Percentiles rank a stretch among this genome's conserved stretches.
Evolutionary conservation across 208 protist species (phyloP).

Genomic region (Wallacemonas sp.): DNA sequence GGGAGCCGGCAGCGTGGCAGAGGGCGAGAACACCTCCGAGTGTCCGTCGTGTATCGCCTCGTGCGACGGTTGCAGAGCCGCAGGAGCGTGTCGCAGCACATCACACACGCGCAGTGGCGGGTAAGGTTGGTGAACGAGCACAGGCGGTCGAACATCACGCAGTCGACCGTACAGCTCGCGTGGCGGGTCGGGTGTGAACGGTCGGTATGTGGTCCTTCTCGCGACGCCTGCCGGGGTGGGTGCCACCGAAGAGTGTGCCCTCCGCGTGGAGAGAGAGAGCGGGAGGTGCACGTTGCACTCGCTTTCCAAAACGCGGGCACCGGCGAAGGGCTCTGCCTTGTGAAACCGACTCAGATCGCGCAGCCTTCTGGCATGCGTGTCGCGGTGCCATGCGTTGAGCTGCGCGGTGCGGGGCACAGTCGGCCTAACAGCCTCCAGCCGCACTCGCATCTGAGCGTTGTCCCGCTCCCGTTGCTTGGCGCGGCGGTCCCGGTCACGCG

Average conservation of each 20-base stretch:
- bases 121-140: constrained; percentile 34
- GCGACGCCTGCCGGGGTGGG: background rate
- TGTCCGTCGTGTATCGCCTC: constrained; percentile 23
- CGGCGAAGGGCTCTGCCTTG: constrained; percentile 47
- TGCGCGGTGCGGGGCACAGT: constrained; percentile 27
- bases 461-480: constrained; percentile 14
- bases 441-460: constrained; percentile 33
- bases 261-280: background rate
- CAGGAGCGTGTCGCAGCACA: constrained; percentile 18
- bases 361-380: constrained; percentile 40
- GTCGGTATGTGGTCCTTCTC: background rate
- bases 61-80: constrained; percentile 27
- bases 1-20: background rate
- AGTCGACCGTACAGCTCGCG: background rate
- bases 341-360: constrained; percentile 41
- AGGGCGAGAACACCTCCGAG: background rate
- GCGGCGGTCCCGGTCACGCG: constrained; percentile 14
- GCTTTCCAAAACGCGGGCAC: constrained; percentile 30
- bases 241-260: background rate
- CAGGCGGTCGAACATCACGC: constrained; percentile 11
- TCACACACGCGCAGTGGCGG: constrained; percentile 23
- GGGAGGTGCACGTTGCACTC: constrained; percentile 14
- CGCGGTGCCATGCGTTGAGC: constrained; percentile 44
- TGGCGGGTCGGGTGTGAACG: background rate
- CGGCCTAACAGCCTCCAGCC: constrained; percentile 32